Evolutionary conservation across 129 eudicot species (phyloP).

Genomic region (Tagetes patula): DNA sequence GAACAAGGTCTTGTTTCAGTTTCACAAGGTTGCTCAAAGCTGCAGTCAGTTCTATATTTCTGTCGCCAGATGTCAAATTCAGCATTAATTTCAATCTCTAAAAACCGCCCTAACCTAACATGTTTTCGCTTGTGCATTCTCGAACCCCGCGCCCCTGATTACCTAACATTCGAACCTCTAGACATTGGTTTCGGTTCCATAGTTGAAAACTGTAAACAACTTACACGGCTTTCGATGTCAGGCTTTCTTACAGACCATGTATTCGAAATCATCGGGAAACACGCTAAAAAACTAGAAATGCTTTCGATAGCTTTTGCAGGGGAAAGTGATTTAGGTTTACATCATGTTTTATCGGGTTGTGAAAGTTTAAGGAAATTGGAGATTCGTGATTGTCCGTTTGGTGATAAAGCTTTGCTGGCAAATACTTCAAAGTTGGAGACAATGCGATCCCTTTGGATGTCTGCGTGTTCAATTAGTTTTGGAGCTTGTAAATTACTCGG

Average conservation of each 20-base stretch:
- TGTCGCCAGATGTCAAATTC: slow-evolving; percentile 90
- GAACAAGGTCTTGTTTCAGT: slow-evolving; percentile 90
- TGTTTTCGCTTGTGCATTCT: slow-evolving; percentile 85
- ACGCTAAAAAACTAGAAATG: slow-evolving; percentile 87
- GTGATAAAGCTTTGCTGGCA: slow-evolving; percentile 87
- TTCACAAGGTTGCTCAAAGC: slow-evolving; percentile 81
- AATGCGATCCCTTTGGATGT: slow-evolving; percentile 99
- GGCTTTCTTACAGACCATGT: slow-evolving; percentile 86
- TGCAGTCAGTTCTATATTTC: slow-evolving; percentile 82
- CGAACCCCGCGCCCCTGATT: slow-evolving; percentile 80
- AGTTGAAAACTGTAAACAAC: slow-evolving; percentile 70
- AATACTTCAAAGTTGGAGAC: slow-evolving; percentile 96
- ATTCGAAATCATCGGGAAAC: slow-evolving; percentile 77
- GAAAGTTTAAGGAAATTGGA: slow-evolving; percentile 87
- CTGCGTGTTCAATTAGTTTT: slow-evolving; percentile 83
- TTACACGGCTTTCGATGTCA: slow-evolving; percentile 70
- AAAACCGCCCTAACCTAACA: slow-evolving; percentile 67
- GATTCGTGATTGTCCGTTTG: slow-evolving; percentile 94
- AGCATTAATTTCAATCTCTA: slow-evolving; percentile 70
- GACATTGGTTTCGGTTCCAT: slow-evolving; percentile 93
- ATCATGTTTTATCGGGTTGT: slow-evolving; percentile 85
- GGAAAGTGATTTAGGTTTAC: slow-evolving; percentile 79
- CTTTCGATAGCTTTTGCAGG: slow-evolving; percentile 96
- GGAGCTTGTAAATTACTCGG: slow-evolving; percentile 89
- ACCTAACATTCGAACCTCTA: slow-evolving; percentile 71